phyloP scores from a whole-genome alignment of 2,329 filamentous ascomycete genomes.

The Colletotrichum aenigma region DNA sequence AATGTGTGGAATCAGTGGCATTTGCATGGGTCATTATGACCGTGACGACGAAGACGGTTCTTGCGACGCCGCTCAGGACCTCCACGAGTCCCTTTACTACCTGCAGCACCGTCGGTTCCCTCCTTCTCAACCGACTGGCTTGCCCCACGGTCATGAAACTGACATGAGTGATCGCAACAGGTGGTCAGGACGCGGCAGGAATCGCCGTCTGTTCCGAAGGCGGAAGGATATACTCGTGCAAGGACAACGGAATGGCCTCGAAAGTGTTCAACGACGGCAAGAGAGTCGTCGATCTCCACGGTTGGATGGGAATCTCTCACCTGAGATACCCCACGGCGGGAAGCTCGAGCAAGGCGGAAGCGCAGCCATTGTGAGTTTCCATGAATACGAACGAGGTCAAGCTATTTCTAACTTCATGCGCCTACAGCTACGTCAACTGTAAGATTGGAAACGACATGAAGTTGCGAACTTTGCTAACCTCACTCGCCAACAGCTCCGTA shows the following conservation, averaged over 20 bases:
- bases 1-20: constrained; percentile 14
- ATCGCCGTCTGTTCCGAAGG: constrained; percentile 76
- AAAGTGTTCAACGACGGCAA: constrained; percentile 85
- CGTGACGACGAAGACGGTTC: not conserved
- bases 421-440: not conserved
- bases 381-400: not conserved
- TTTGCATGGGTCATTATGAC: constrained; percentile 12
- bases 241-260: constrained; percentile 86
- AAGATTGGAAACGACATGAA: not conserved
- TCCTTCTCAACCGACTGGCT: not conserved
- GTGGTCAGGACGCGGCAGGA: constrained; percentile 85
- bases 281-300: constrained; percentile 27
- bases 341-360: constrained; percentile 68
- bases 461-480: not conserved
- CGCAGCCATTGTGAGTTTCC: constrained; percentile 75
- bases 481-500: not conserved
- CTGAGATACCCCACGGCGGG: constrained; percentile 85
- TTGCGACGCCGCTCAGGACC: constrained; percentile 60
- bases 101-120: constrained; percentile 51
- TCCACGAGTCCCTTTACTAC: constrained; percentile 75
- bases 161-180: constrained; percentile 25
- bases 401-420: not conserved
- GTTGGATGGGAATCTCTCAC: constrained; percentile 64
- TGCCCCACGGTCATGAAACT: not conserved
- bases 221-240: constrained; percentile 86